Evolutionary conservation across 805 yeast genomes (phyloP).

Genomic region (Torulaspora gathmanii): DNA sequence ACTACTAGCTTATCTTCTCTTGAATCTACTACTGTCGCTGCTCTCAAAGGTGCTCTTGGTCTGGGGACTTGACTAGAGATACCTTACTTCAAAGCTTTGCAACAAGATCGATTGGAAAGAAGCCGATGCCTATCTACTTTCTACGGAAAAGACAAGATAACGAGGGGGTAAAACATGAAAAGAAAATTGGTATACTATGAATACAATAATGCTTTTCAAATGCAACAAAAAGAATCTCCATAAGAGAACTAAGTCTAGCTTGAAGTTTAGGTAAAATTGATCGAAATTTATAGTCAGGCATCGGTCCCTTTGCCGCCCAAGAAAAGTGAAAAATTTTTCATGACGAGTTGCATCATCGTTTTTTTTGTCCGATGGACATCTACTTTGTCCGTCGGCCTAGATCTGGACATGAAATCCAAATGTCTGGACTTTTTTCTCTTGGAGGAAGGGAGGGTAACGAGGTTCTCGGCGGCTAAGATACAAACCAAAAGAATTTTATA

Average conservation of each 20-base stretch:
- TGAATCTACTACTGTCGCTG: too few species aligned
- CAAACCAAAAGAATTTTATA: too few species aligned
- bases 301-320: slow-evolving; percentile 3
- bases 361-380: not conserved
- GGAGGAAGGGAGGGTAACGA: not conserved
- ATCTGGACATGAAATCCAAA: not conserved
- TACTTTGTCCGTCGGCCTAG: not conserved
- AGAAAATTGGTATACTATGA: slow-evolving; percentile 20
- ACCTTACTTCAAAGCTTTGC: not conserved
- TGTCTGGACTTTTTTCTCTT: not conserved
- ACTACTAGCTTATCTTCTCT: not conserved
- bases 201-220: slow-evolving; percentile 2
- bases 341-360: not conserved
- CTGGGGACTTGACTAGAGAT: slow-evolving; percentile 1
- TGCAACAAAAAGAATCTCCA: too few species aligned
- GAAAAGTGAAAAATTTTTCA: slow-evolving; percentile 4
- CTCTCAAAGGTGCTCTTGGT: not conserved
- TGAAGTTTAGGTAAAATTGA: slow-evolving; percentile 5
- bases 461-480: too few species aligned
- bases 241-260: too few species aligned
- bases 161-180: slow-evolving; percentile 9
- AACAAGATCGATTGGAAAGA: not conserved
- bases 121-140: slow-evolving; percentile 9
- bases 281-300: slow-evolving; percentile 16
- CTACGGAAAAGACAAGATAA: slow-evolving; percentile 2